Evolutionary conservation across 108 stramenopile species (phyloP).

Genomic region (Tribonema minus): DNA sequence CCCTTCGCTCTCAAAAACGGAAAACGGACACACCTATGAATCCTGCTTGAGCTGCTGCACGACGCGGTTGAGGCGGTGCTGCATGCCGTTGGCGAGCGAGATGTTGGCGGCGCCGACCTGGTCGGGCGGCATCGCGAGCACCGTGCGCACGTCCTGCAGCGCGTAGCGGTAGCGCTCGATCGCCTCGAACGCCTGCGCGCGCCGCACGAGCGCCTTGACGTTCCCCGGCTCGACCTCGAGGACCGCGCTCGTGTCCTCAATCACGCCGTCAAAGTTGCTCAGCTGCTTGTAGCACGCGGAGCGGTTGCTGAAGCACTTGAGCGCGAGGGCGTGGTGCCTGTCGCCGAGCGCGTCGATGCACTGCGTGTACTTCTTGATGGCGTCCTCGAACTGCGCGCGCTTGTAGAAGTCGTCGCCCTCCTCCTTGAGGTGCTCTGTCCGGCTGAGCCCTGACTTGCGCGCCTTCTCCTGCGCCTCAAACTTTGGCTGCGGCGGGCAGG

Average conservation of each 20-base stretch:
- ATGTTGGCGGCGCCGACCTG: slow-evolving; percentile 86
- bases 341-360: slow-evolving; percentile 74
- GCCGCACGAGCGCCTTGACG: slow-evolving; percentile 92
- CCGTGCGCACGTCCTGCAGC: slow-evolving; percentile 92
- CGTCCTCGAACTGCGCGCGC: slow-evolving; percentile 58
- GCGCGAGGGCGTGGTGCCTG: slow-evolving; percentile 70
- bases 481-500: slow-evolving; percentile 39
- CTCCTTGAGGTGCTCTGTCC: slow-evolving; percentile 86
- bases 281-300: slow-evolving; percentile 99
- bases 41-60: slow-evolving; percentile 71
- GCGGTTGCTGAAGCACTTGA: slow-evolving; percentile 93
- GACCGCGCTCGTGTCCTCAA: slow-evolving; percentile 88
- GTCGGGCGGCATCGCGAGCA: slow-evolving; percentile 76
- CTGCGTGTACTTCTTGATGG: slow-evolving; percentile 85
- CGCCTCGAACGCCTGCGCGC: slow-evolving; percentile 98
- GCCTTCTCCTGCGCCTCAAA: slow-evolving; percentile 77
- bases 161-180: slow-evolving; percentile 71
- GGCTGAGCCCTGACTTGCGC: slow-evolving; percentile 70
- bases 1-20: no score
- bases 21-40: no score
- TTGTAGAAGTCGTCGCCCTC: slow-evolving; percentile 89
- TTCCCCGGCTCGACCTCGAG: slow-evolving; percentile 91
- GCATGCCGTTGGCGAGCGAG: slow-evolving; percentile 68
- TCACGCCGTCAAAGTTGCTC: slow-evolving; percentile 93
- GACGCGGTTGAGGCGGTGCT: slow-evolving; percentile 85